phyloP scores from a whole-genome alignment of 768 basidiomycete genomes.

The Neoboletus brunneissimus region DNA sequence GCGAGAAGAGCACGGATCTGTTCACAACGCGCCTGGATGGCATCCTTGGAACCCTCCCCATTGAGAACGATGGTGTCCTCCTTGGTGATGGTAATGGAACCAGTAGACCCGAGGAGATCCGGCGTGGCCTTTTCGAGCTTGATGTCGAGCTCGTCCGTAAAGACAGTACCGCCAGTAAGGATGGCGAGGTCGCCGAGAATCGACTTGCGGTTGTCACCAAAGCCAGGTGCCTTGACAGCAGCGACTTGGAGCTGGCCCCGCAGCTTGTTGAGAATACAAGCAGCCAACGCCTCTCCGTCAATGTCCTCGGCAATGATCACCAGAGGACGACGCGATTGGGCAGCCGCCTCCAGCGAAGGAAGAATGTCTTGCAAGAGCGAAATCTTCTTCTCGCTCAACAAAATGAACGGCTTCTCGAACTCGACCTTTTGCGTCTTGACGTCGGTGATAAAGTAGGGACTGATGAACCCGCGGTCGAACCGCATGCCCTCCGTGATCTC shows the following conservation, averaged over 20 bases:
- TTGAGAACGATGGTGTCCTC: slow-evolving; percentile 97
- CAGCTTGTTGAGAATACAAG: slow-evolving; percentile 98
- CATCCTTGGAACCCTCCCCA: slow-evolving; percentile 86
- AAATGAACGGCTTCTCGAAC: slow-evolving; percentile 93
- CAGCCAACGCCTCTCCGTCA: slow-evolving; percentile 96
- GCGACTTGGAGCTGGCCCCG: slow-evolving; percentile 93
- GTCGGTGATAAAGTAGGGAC: slow-evolving; percentile 97
- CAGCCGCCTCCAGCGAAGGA: slow-evolving; percentile 81
- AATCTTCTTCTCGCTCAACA: slow-evolving; percentile 98
- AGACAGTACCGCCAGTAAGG: slow-evolving; percentile 96
- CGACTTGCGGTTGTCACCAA: slow-evolving; percentile 98
- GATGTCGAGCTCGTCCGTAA: slow-evolving; percentile 95
- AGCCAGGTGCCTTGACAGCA: slow-evolving; percentile 96
- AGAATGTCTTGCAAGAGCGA: slow-evolving; percentile 92
- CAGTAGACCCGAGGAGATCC: slow-evolving; percentile 1
- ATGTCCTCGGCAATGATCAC: slow-evolving; percentile 98
- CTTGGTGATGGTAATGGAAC: slow-evolving; percentile 84
- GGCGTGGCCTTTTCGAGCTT: slow-evolving; percentile 83
- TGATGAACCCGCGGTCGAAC: slow-evolving; percentile 98
- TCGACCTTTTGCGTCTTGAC: slow-evolving; percentile 95
- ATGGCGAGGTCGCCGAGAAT: slow-evolving; percentile 97
- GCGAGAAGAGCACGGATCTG: slow-evolving; percentile 84
- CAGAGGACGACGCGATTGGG: slow-evolving; percentile 81
- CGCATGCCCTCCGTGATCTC: slow-evolving; percentile 99
- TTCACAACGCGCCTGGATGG: slow-evolving; percentile 91